Base-by-base conservation (phyloP, 2,329 filamentous ascomycete genomes). In the Fusarium algeriense region DNA sequence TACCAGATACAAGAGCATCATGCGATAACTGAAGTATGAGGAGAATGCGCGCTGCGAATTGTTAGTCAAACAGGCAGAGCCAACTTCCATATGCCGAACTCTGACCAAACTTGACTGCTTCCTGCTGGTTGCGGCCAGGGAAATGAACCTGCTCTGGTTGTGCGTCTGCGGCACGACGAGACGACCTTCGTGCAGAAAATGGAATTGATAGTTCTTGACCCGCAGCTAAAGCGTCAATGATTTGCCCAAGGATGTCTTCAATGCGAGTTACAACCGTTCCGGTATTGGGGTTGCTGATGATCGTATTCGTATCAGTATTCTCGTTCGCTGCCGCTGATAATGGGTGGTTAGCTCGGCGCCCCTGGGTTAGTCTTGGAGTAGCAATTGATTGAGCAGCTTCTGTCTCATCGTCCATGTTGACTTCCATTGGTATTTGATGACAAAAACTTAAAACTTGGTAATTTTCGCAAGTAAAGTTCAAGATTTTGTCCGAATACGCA, bases 1-100 rank as follows among this genome's bases (percentile, higher is more conserved):
- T 84, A 2, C 86, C 88, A 1, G 85, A 83, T 0, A 87, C 80
- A 3, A 92, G 80, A 6, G 89, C 88, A 73, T 89, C 85, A 67
- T 90, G 89, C 2, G 87, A 85, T 4, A 90, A 72, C 70, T 90
- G 86, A 14, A 92, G 81, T 49, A 92, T 87, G 12, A 86, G 83
- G 34, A 92, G 79, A 10, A 91, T 74, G 8, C 86, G 85, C 38
- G 86, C 89, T 91, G 54, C 7, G 30, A 5, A 7, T 26, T 61
- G 55, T 55, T 26, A 69, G 53, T 30, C 30, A 40, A 45, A 28
- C 30, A 23, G 11, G 45, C 11, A 28, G 19, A 30, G 17, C 30
- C 2, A 54, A 23, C 3, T 11, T 40, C 17, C 3, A 6, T 30
- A 9, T 23, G 30, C n/a, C 12, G 23, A 32, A 54, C 1, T 38